A percentile compares a stretch with the other conserved stretches of the same genome.
phyloP scores from a whole-genome alignment of 345 rosid genomes.

The Fremontodendron californicum region DNA sequence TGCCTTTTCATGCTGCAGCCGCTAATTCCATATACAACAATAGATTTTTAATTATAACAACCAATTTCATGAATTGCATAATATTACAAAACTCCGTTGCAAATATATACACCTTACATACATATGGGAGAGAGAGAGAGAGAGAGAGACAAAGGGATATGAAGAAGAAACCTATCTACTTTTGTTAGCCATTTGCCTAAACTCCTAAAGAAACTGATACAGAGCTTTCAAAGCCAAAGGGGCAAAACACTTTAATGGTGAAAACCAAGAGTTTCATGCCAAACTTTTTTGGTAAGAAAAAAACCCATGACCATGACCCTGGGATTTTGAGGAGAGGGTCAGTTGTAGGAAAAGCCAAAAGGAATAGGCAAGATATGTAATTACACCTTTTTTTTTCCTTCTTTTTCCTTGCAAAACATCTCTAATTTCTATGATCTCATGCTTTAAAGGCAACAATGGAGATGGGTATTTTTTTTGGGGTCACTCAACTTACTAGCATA shows the following conservation, averaged over 20 bases:
- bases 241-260: not conserved
- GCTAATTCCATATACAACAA: not conserved
- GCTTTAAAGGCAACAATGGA: not conserved
- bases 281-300: slow-evolving; percentile 2
- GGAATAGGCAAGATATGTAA: too few species aligned
- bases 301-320: not conserved
- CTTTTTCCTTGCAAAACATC: not conserved
- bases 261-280: not conserved
- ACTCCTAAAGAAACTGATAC: not conserved
- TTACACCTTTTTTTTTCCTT: too few species aligned
- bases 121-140: not conserved
- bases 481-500: slow-evolving; percentile 1
- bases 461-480: not conserved
- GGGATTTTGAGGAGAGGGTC: too few species aligned
- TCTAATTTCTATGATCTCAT: not conserved
- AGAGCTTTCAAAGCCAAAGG: not conserved
- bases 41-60: not conserved
- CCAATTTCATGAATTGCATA: slow-evolving; percentile 1
- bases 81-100: slow-evolving; percentile 13
- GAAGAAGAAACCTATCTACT: not conserved
- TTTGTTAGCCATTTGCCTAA: slow-evolving; percentile 9
- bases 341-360: too few species aligned
- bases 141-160: too few species aligned
- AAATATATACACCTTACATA: slow-evolving; percentile 18
- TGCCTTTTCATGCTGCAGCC: not conserved